phyloP scores from a whole-genome alignment of 2,329 filamentous ascomycete species.

The Colletotrichum sp. region DNA sequence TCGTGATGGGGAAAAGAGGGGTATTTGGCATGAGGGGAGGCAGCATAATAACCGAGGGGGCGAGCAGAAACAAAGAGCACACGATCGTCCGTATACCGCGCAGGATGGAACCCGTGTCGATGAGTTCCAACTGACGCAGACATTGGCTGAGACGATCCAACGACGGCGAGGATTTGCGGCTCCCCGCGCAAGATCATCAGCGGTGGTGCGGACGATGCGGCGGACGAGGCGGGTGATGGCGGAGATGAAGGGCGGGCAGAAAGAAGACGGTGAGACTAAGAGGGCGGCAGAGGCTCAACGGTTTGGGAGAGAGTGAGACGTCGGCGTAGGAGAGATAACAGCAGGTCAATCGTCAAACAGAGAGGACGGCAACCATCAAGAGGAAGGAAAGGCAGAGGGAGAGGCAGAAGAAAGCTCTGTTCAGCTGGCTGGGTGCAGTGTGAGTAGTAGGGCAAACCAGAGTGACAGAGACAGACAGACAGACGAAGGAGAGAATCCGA shows the following conservation, averaged over 20 bases:
- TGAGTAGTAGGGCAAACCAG: background rate
- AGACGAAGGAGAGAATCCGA: background rate
- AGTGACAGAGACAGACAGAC: background rate
- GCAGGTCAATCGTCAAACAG: background rate
- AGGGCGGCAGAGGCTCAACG: background rate
- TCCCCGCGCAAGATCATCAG: background rate
- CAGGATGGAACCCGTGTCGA: background rate
- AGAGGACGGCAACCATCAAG: background rate
- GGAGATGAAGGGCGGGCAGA: background rate
- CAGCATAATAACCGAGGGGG: slow-evolving; percentile 14
- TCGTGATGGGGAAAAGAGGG: slow-evolving; percentile 7
- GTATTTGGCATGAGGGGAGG: background rate
- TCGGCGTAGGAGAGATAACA: background rate
- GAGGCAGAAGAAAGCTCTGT: background rate
- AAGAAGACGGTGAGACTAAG: background rate
- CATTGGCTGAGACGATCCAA: background rate
- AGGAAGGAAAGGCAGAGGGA: background rate
- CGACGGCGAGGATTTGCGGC: background rate
- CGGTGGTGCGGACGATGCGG: background rate
- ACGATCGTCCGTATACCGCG: background rate
- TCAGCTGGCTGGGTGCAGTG: background rate
- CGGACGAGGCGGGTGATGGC: background rate
- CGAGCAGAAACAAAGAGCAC: background rate
- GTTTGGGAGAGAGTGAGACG: background rate
- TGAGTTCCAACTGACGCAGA: background rate